A percentile compares a stretch with the other conserved stretches of the same genome.
phyloP scores from a whole-genome alignment of 495 filamentous ascomycete species.

The Trichoderma gamsii region DNA sequence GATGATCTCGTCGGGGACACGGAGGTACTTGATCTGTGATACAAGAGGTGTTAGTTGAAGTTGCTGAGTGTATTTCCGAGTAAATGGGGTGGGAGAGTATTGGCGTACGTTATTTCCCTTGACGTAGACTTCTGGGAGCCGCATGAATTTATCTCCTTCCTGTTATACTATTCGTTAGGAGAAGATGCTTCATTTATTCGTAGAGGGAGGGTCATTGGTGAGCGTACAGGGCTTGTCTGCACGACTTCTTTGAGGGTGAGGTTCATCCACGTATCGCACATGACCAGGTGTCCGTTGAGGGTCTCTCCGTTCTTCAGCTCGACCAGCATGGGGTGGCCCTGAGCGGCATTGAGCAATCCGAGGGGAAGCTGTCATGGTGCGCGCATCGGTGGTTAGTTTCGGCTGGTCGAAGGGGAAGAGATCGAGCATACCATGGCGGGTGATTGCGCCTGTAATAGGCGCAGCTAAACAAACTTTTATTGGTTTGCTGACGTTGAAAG shows the following conservation, averaged over 20 bases:
- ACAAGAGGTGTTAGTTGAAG: neutral
- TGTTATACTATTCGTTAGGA: slow-evolving; percentile 20
- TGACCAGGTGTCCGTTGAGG: slow-evolving; percentile 89
- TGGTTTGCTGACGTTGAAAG: neutral
- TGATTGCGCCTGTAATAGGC: neutral
- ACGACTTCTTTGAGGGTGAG: slow-evolving; percentile 93
- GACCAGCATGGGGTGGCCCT: slow-evolving; percentile 98
- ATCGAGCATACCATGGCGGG: neutral
- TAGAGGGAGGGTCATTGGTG: neutral
- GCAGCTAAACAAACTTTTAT: neutral
- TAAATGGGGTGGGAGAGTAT: neutral
- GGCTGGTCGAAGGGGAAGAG: neutral
- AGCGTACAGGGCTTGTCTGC: slow-evolving; percentile 74
- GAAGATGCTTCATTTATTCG: neutral
- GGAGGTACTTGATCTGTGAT: slow-evolving; percentile 91
- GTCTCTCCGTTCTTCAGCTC: slow-evolving; percentile 99
- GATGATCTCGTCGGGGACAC: slow-evolving; percentile 91
- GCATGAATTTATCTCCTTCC: slow-evolving; percentile 90
- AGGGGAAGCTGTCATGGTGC: slow-evolving; percentile 64
- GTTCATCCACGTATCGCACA: slow-evolving; percentile 99
- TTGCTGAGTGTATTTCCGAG: neutral
- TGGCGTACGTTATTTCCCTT: slow-evolving; percentile 84
- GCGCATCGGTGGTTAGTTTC: neutral
- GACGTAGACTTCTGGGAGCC: slow-evolving; percentile 89
- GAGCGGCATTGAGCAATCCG: slow-evolving; percentile 86